Evolutionary conservation across 2,329 filamentous ascomycete species (phyloP).

Genomic region (Talaromyces sp.): DNA sequence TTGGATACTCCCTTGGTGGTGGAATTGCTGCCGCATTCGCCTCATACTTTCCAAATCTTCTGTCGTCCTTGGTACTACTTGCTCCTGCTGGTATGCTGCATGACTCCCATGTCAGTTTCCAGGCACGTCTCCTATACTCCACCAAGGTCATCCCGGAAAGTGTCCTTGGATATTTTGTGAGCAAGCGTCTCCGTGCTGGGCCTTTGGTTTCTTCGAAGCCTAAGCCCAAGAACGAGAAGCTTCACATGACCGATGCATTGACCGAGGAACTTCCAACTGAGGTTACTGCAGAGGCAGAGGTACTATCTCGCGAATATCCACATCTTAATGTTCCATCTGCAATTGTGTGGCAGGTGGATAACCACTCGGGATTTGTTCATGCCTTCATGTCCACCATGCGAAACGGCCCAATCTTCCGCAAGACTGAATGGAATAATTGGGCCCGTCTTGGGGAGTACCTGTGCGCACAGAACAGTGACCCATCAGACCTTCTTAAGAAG

Average conservation of each 20-base stretch:
- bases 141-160: conserved; percentile 62
- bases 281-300: conserved; percentile 41
- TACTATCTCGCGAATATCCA: conserved; percentile 56
- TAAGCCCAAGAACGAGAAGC: conserved; percentile 34
- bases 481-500: conserved; percentile 27
- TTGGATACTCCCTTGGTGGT: conserved; percentile 81
- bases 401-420: conserved; percentile 68
- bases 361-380: conserved; percentile 68
- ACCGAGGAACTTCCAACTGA: conserved; percentile 44
- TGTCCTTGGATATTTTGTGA: conserved; percentile 57
- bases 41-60: conserved; percentile 66
- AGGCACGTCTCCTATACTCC: conserved; percentile 65
- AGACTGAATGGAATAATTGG: conserved; percentile 63
- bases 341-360: conserved; percentile 69
- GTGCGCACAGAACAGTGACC: conserved; percentile 40
- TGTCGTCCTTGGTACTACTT: conserved; percentile 72
- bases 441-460: conserved; percentile 56
- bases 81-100: conserved; percentile 78
- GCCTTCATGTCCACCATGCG: conserved; percentile 73
- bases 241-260: conserved; percentile 45
- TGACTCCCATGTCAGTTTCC: conserved; percentile 61
- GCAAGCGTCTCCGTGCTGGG: conserved; percentile 52
- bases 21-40: conserved; percentile 72
- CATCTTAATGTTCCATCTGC: conserved; percentile 63
- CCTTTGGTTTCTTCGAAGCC: conserved; percentile 35